These are phyloP conservation scores for Grosmannia serpens DNA, from an alignment of 2,329 filamentous ascomycete species.

Conservation along the genomic window DNA sequence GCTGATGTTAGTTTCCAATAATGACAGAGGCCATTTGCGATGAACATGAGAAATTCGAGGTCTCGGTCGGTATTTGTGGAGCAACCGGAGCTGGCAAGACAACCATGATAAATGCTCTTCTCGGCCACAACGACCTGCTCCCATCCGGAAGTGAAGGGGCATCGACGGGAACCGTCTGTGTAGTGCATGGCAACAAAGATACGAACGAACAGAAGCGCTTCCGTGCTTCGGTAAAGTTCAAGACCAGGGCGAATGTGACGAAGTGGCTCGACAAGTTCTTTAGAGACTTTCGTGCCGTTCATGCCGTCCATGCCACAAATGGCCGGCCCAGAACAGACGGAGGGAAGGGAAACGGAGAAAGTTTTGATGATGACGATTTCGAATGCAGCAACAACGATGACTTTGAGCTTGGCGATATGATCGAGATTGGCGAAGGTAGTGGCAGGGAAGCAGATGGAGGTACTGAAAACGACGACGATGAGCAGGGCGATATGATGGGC, in stretches of 20 bases:
- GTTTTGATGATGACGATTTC: too few relatives aligned
- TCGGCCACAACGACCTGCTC: slow-evolving; percentile 5
- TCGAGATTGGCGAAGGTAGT: too few relatives aligned
- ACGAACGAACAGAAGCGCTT: background rate
- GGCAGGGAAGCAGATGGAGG: too few relatives aligned
- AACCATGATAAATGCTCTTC: slow-evolving; percentile 7
- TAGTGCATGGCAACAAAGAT: background rate
- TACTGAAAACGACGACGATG: background rate
- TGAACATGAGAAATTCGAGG: background rate
- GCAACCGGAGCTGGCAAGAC: slow-evolving; percentile 8
- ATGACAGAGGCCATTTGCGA: background rate
- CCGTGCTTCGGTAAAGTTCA: background rate
- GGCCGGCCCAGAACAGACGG: background rate
- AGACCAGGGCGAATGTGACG: background rate
- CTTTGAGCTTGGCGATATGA: too few relatives aligned
- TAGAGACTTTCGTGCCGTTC: background rate
- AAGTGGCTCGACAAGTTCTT: slow-evolving; percentile 4
- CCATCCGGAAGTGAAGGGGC: slow-evolving; percentile 7
- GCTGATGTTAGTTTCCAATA: background rate
- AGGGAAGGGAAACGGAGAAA: background rate
- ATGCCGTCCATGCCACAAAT: too few relatives aligned
- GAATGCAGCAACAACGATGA: too few relatives aligned
- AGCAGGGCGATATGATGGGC: background rate
- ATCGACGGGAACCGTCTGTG: slow-evolving; percentile 4
- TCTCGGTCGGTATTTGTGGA: slow-evolving; percentile 6